These are phyloP conservation scores for Botrytis fabae DNA, from an alignment of 2,329 filamentous ascomycete species.

Conservation along the genomic window DNA sequence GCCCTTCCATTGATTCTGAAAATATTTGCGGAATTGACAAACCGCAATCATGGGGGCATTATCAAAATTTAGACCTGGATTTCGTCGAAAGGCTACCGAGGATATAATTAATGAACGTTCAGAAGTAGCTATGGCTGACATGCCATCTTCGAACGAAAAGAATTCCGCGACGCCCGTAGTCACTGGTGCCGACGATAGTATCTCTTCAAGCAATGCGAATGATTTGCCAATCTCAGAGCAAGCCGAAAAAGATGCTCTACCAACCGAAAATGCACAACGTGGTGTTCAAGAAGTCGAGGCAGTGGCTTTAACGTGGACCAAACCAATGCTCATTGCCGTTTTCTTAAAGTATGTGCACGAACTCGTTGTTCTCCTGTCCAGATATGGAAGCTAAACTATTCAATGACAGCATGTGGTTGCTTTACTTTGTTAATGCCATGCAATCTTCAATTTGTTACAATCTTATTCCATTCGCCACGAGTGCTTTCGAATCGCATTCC, in stretches of 20 bases:
- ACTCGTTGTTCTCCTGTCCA: background rate
- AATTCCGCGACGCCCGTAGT: background rate
- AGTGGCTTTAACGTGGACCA: slow-evolving; percentile 53
- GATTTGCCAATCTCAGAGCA: slow-evolving; percentile 12
- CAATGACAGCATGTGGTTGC: slow-evolving; percentile 46
- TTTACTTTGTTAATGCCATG: slow-evolving; percentile 47
- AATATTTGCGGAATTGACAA: slow-evolving; percentile 16
- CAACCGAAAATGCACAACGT: slow-evolving; percentile 32
- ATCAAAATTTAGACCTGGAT: slow-evolving; percentile 25
- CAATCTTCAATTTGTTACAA: slow-evolving; percentile 41
- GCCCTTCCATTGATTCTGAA: background rate
- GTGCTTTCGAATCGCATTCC: slow-evolving; percentile 32
- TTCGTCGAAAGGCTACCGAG: slow-evolving; percentile 24
- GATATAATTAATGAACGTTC: slow-evolving; percentile 18
- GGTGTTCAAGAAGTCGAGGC: slow-evolving; percentile 55
- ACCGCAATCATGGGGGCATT: slow-evolving; percentile 27
- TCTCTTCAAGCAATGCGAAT: slow-evolving; percentile 7
- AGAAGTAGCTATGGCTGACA: slow-evolving; percentile 18
- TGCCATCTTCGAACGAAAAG: slow-evolving; percentile 23
- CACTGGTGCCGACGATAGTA: background rate
- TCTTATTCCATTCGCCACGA: slow-evolving; percentile 34
- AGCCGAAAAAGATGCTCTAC: slow-evolving; percentile 27
- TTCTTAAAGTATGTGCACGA: slow-evolving; percentile 48
- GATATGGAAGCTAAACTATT: slow-evolving; percentile 14
- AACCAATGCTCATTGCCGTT: slow-evolving; percentile 48